A percentile compares a stretch with the other conserved stretches of the same genome.
phyloP scores from a whole-genome alignment of 768 basidiomycete species.

The Ramaria rubella region DNA sequence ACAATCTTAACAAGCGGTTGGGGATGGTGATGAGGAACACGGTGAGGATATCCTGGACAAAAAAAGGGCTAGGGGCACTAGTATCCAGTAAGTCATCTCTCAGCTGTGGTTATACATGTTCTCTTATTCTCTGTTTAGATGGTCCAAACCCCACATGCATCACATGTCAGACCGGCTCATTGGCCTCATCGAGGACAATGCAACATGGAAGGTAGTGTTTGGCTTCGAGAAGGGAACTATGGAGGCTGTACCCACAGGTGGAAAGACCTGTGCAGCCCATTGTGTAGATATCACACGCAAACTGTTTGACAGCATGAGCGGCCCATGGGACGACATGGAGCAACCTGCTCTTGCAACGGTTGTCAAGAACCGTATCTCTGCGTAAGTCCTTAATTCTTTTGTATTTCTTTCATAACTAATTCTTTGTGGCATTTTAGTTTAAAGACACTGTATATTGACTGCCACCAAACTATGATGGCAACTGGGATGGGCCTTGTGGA shows the following conservation, averaged over 20 bases:
- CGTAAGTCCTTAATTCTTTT: background rate
- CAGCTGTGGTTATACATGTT: too few species aligned
- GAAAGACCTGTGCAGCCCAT: background rate
- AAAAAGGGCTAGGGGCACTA: too few species aligned
- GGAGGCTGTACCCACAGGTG: too few species aligned
- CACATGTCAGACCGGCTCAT: constrained; percentile 18
- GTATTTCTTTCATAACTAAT: background rate
- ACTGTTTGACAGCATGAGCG: constrained; percentile 8
- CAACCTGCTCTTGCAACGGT: background rate
- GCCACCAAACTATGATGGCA: constrained; percentile 1
- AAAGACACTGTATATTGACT: background rate
- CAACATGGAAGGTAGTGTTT: constrained; percentile 17
- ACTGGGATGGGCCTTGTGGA: constrained; percentile 14
- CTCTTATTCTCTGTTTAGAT: background rate
- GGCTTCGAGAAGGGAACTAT: constrained; percentile 17
- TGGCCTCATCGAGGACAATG: constrained; percentile 18
- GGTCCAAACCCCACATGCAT: constrained; percentile 1
- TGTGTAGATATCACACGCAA: constrained; percentile 9
- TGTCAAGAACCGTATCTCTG: constrained; percentile 6
- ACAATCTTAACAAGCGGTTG: too few species aligned
- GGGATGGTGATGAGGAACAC: too few species aligned
- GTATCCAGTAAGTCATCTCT: too few species aligned
- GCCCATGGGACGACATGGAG: background rate
- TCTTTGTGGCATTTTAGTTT: constrained; percentile 1
- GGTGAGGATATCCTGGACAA: too few species aligned